A percentile compares a stretch with the other conserved stretches of the same genome.
phyloP scores from a whole-genome alignment of 2,329 filamentous ascomycete species.

The Calonectria leucothoes region DNA sequence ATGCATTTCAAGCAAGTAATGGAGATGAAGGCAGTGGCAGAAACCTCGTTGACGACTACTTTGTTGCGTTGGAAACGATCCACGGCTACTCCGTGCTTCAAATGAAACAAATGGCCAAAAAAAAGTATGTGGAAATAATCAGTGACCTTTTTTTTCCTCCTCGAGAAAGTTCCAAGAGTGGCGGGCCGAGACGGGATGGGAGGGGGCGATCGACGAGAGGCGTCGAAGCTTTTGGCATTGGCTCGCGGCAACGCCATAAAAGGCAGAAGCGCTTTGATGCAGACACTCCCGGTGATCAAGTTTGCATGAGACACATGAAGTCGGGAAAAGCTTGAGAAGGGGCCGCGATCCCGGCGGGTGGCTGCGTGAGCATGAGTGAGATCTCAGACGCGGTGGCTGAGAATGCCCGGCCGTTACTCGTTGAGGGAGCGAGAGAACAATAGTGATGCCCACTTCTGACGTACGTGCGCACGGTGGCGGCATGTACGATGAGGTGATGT shows the following conservation, averaged over 20 bases:
- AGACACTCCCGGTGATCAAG: slow-evolving; percentile 7
- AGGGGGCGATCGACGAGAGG: neutral
- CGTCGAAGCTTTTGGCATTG: neutral
- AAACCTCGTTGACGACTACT: neutral
- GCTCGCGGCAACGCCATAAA: neutral
- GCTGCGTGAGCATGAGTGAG: slow-evolving; percentile 9
- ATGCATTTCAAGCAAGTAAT: slow-evolving; percentile 4
- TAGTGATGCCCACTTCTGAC: neutral
- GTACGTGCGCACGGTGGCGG: neutral
- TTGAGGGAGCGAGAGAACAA: slow-evolving; percentile 1
- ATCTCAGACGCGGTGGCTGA: slow-evolving; percentile 5
- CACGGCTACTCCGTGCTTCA: neutral
- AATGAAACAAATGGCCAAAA: neutral
- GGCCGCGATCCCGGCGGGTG: slow-evolving; percentile 13
- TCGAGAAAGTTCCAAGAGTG: neutral
- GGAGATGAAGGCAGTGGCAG: neutral
- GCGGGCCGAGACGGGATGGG: neutral
- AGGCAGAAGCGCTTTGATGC: slow-evolving; percentile 3
- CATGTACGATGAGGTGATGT: neutral
- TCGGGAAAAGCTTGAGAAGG: neutral
- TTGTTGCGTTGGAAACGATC: neutral
- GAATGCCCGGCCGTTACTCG: neutral
- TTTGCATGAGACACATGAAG: neutral
- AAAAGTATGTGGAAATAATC: neutral
- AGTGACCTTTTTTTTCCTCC: neutral